Conservation (phyloP, 257 asterid genomes). For the Solanum lycopersicoides region DNA sequence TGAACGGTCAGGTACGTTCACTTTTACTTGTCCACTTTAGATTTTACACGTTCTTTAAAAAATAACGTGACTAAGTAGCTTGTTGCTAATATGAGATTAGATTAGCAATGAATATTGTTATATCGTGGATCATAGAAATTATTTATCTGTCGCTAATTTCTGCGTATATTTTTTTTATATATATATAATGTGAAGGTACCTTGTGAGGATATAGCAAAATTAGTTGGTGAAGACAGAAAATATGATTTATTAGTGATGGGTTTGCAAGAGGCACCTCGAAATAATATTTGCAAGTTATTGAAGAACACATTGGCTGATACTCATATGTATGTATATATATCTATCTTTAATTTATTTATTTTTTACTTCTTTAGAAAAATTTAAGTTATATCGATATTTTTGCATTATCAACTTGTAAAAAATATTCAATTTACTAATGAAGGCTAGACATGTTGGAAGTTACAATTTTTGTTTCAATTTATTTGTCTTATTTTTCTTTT, state of each 20-base stretch:
- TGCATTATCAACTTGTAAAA: not conserved
- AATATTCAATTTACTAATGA: not conserved
- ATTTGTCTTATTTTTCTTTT: too few species aligned
- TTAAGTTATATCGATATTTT: not conserved
- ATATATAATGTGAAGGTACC: slow-evolving; percentile 15
- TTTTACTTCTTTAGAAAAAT: not conserved
- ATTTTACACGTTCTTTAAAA: fast-evolving
- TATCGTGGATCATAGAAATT: not conserved
- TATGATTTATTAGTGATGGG: slow-evolving; percentile 57
- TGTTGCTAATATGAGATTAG: not conserved
- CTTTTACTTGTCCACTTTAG: not conserved
- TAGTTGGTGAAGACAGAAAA: slow-evolving; percentile 39
- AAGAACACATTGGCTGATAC: slow-evolving; percentile 32
- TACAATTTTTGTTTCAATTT: not conserved
- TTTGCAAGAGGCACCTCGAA: slow-evolving; percentile 56
- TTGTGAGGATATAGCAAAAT: slow-evolving; percentile 36
- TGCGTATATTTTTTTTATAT: not conserved
- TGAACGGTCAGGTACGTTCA: slow-evolving; percentile 51
- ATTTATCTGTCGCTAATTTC: not conserved
- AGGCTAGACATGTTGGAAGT: not conserved
- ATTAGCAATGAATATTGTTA: not conserved
- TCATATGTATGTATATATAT: slow-evolving; percentile 25
- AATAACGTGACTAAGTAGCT: not conserved
- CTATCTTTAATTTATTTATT: not conserved
- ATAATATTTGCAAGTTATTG: slow-evolving; percentile 28